Conservation (phyloP, 257 asterid species). For the Ligustrum vulgare region DNA sequence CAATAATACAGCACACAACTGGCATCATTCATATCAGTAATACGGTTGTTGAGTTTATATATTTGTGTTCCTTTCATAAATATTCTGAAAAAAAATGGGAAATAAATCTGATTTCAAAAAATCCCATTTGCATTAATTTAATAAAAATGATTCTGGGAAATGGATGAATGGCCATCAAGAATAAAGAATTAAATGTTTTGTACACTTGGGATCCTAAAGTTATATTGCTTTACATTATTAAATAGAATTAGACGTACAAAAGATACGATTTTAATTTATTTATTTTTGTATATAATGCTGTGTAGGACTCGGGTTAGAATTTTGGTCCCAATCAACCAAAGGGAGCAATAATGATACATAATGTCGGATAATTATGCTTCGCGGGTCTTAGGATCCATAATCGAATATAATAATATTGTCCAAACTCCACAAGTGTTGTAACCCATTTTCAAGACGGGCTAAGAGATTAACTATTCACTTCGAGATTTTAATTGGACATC, state of each 20-base stretch:
- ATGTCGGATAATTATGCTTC: too few relatives aligned
- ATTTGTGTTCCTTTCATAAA: too few relatives aligned
- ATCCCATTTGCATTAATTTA: neutral
- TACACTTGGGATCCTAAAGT: neutral
- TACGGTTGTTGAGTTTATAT: neutral
- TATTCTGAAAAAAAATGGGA: neutral
- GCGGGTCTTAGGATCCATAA: too few relatives aligned
- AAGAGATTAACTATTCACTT: too few relatives aligned
- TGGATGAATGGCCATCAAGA: neutral
- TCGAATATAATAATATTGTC: too few relatives aligned
- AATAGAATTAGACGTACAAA: too few relatives aligned
- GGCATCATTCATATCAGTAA: neutral
- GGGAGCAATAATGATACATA: too few relatives aligned
- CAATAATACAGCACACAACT: neutral
- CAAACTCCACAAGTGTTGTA: too few relatives aligned
- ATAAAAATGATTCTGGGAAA: neutral
- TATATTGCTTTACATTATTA: neutral
- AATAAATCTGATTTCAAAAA: neutral
- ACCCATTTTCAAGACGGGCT: too few relatives aligned
- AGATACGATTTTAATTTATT: too few relatives aligned
- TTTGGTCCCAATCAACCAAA: too few relatives aligned
- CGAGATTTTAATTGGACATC: too few relatives aligned
- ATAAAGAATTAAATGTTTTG: neutral
- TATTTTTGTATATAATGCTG: neutral
- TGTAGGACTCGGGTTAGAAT: neutral